Base-by-base conservation (phyloP, 2,329 filamentous ascomycete genomes). In the Nectriaceae sp. region DNA sequence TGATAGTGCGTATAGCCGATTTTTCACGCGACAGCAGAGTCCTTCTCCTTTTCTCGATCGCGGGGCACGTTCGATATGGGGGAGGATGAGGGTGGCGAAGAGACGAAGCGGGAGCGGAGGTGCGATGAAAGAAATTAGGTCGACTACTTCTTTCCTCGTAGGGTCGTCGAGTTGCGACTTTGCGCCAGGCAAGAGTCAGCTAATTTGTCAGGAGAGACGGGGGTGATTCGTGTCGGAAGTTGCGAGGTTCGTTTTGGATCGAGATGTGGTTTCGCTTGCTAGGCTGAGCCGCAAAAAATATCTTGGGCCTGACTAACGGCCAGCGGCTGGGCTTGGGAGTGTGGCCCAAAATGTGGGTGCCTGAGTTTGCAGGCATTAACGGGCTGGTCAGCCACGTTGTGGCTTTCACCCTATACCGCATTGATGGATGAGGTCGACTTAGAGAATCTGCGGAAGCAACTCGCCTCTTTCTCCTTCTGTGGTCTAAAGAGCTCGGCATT, bases 131-230 rank as follows among this genome's bases (percentile, higher is more conserved):
- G 47, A 54, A 56, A 47, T 44, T 57, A 57, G 54, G 50, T 64
- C 52, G 54, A 64, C 55, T 62, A 57, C 47, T 64, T 63, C 61
- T 57, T 65, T 58, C 50, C 48, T 53, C 37, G 37, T 35, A 40
- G 44, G 44, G 31, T 37, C 47, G 46, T 52, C 22, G 40, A 43
- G n/a, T 40, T 52, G 47, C 55, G 60, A 68, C 62, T 65, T 69
- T 72, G 70, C 70, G 54, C 70, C 70, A 70, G 70, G 70, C 69
- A 72, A 70, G 61, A 60, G 46, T 59, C 42, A 48, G 50, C 48
- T 55, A 15, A 49, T 38, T 44, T 20, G 31, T 38, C 43, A 39
- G 15, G 50, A 51, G 40, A 29, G 39, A 37, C 41, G 49, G 39
- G 46, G 53, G 50, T 39, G 51, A 55, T 42, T 44, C 50, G 49